Evolutionary conservation across 2,329 filamentous ascomycete species (phyloP), one percentile per base, ranked within the genome.

Genomic region (Apiospora marii): DNA sequence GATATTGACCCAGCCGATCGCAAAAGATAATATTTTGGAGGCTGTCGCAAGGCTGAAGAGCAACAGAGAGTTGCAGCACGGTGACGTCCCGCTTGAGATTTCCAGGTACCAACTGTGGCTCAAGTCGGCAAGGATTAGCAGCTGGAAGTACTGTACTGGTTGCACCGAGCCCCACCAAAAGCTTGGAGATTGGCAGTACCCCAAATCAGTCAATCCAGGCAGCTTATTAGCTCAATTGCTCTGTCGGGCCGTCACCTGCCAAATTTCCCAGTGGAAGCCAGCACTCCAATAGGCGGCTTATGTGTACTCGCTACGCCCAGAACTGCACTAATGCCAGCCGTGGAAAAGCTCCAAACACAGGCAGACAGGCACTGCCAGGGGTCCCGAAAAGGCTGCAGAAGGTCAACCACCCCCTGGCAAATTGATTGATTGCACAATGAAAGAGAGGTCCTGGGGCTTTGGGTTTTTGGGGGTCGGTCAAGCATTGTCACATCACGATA

Each of bases 181-280:
- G 53, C 53, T 61, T 61, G 58, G 30, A 64, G 58, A 41, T 61
- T 37, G 22, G 53, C 19, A 34, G 51, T n/a, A 49, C 46, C 46
- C 19, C 19, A n/a, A 46, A 46, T 19, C 44, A 46, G 16, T 46
- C 44, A 46, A 46, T 46, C 43, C 37, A 41, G 7, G 8, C 37
- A 41, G 37, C 37, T 44, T 16, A 30, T 44, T 16, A 30, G 43
- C 43, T 44, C 16, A 4, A 14, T 8, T 48, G 44, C 51, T 68
- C 22, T 41, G 67, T 48, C 67, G 67, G 67, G 67, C 24, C 67
- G 43, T 68, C 67, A 48, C 43, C 67, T 68, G 41, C 27, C 67
- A 68, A 68, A 48, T 46, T 37, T 46, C 41, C n/a, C 4, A 46
- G n/a, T n/a, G n/a, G 1, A 24, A 24, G 49, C 49, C 24, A 30